These are phyloP conservation scores for Polyplosphaeria fusca DNA, from an alignment of 495 filamentous ascomycete genomes.

Conservation along the genomic window DNA sequence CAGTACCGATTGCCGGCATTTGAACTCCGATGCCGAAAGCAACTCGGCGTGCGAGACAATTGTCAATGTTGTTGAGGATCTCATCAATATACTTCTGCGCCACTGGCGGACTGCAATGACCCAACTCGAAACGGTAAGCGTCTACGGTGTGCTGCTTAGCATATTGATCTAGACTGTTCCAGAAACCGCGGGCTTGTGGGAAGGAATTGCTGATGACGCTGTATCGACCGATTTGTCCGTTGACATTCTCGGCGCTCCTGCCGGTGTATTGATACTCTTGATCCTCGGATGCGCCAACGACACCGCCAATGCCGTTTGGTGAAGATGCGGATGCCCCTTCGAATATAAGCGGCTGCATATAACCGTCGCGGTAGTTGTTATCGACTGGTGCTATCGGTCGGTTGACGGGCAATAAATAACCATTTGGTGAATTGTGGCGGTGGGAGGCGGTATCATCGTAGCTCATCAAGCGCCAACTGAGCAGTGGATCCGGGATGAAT, in stretches of 20 bases:
- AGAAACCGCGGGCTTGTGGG: not conserved
- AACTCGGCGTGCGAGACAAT: too few species aligned
- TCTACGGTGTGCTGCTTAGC: not conserved
- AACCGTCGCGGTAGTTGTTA: slow-evolving; percentile 72
- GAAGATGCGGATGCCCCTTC: slow-evolving; percentile 30
- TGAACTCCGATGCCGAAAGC: too few species aligned
- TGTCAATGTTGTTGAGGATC: too few species aligned
- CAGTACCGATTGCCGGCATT: too few species aligned
- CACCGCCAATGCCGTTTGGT: slow-evolving; percentile 18
- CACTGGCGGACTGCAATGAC: too few species aligned
- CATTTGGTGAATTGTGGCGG: slow-evolving; percentile 70
- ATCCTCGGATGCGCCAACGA: not conserved
- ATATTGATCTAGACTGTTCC: not conserved
- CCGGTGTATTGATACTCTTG: not conserved
- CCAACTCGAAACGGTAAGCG: too few species aligned
- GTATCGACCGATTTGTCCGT: not conserved
- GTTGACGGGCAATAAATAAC: slow-evolving; percentile 74
- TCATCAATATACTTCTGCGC: too few species aligned
- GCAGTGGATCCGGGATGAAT: slow-evolving; percentile 69
- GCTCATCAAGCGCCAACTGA: slow-evolving; percentile 70
- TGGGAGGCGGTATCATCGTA: slow-evolving; percentile 76
- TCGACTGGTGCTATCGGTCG: slow-evolving; percentile 60
- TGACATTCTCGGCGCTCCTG: not conserved
- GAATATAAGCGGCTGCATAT: slow-evolving; percentile 54
- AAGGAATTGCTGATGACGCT: not conserved